These are phyloP conservation scores for Pythium biforme DNA, from an alignment of 352 stramenopile species.

Conservation along the genomic window DNA sequence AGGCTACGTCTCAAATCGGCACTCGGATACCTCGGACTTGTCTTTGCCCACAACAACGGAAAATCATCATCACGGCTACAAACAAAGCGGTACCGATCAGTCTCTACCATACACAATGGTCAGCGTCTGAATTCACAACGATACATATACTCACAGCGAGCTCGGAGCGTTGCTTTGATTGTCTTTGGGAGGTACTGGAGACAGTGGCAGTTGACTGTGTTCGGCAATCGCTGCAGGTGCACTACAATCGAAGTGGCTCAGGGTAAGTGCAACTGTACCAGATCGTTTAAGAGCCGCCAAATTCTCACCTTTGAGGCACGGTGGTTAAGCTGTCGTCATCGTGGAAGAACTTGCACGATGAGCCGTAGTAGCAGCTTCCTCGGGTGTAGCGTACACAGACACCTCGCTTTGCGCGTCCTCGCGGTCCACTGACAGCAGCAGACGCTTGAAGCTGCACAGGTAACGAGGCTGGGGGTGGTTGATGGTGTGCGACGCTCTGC, in stretches of 20 bases:
- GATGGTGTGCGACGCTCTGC: not conserved
- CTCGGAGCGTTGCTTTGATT: not conserved
- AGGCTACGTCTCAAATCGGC: not conserved
- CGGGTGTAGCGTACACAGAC: constrained; percentile 24
- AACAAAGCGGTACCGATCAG: not conserved
- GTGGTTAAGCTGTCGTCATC: not conserved
- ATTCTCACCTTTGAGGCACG: constrained; percentile 12
- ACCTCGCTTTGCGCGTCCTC: constrained; percentile 1
- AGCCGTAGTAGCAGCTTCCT: constrained; percentile 49
- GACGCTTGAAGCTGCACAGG: constrained; percentile 1
- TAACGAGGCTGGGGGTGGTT: not conserved
- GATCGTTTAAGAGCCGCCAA: too few species aligned
- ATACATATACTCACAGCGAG: constrained; percentile 5
- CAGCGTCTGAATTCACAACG: not conserved
- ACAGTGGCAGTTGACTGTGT: not conserved
- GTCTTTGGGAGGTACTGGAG: not conserved
- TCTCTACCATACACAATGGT: not conserved
- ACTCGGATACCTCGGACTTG: not conserved
- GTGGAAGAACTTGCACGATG: constrained; percentile 61
- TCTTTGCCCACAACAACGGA: constrained; percentile 9
- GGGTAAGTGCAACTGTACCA: too few species aligned
- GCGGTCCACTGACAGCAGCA: too few species aligned
- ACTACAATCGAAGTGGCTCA: not conserved
- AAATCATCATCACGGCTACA: constrained; percentile 21
- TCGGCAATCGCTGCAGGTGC: not conserved